Conservation (phyloP, 352 stramenopile species). For the Phytophthora kernoviae region DNA sequence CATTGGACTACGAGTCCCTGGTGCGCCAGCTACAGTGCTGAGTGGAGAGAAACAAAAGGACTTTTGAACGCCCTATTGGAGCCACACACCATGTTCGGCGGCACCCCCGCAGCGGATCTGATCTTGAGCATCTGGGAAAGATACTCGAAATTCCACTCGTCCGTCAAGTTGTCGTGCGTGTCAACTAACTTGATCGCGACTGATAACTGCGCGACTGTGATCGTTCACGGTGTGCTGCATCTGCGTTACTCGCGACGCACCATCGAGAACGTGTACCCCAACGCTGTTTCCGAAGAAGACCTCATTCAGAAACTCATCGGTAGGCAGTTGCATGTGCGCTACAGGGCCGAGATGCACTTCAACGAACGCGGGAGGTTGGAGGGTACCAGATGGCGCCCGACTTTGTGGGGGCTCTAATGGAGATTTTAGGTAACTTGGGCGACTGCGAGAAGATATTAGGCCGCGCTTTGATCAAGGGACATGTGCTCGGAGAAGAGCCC, state of each 20-base stretch:
- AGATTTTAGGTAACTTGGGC: constrained; percentile 37
- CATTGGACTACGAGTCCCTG: constrained; percentile 20
- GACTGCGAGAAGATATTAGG: constrained; percentile 49
- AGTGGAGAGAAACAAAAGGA: constrained; percentile 20
- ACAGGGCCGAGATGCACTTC: constrained; percentile 51
- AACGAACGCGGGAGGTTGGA: constrained; percentile 33
- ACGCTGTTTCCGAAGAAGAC: constrained; percentile 33
- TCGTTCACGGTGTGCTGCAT: constrained; percentile 37
- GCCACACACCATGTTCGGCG: constrained; percentile 26
- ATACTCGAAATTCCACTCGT: constrained; percentile 36
- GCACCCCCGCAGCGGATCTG: constrained; percentile 20
- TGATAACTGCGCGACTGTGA: constrained; percentile 29
- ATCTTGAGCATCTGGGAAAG: constrained; percentile 33
- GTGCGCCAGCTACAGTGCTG: not conserved
- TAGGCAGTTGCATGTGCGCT: constrained; percentile 45
- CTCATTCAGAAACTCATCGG: constrained; percentile 55
- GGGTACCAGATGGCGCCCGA: constrained; percentile 40
- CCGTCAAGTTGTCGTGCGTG: constrained; percentile 32
- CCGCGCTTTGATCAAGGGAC: constrained; percentile 32
- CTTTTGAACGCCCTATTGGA: constrained; percentile 36
- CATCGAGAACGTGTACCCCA: constrained; percentile 55
- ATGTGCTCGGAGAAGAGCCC: constrained; percentile 26
- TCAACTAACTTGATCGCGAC: constrained; percentile 27
- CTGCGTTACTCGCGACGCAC: constrained; percentile 52
- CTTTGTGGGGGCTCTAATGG: constrained; percentile 40